Evolutionary conservation across 345 rosid genomes (phyloP), one percentile per base, ranked within the genome.

Genomic region (Populus pruinosa): DNA sequence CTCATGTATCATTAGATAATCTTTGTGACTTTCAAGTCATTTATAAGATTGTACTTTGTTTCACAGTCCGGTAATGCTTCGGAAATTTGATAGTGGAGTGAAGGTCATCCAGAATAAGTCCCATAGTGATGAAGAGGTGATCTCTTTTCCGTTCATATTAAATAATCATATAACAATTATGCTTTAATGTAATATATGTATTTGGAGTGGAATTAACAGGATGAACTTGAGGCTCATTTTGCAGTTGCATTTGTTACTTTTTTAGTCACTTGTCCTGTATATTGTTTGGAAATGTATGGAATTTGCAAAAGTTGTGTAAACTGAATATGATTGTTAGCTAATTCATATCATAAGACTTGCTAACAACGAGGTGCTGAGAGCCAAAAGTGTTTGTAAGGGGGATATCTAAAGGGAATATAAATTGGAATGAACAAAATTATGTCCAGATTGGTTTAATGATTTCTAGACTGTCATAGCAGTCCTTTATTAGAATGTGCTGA

Each of bases 21-120:
- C 41, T 43, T 67, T 77, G 10, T 61, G 44, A 64, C 39, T 55
- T 77, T 47, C 44, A 71, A 84, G 33, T 82, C 67, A 75, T 68
- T 81, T 59, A 18, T 31, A 44, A 62, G 76, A 29, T 81, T 70
- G 74, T 83, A 21, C 75, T 61, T 50, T 79, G 59, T 82, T 87
- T 81, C 74, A 78, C 93, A 91, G 99, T 83, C 96, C 99, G 71
- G 97, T 93, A 79, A 91, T 90, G 92, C 93, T 96, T 87, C 91
- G 99, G 86, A 96, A 93, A 82, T 96, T 96, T 77, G 98, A 96
- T 85, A 96, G 99, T 31, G 98, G 98, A 84, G 99, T 92, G 64
- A 90, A 88, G 93, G 97, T 92, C 83, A 90, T 96, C 87, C 99
- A 93, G 81, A 91, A 86, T 81, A 93, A 96, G 87, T 87, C 97